phyloP scores from a whole-genome alignment of 257 asterid genomes.

The Capsicum rhomboideum region DNA sequence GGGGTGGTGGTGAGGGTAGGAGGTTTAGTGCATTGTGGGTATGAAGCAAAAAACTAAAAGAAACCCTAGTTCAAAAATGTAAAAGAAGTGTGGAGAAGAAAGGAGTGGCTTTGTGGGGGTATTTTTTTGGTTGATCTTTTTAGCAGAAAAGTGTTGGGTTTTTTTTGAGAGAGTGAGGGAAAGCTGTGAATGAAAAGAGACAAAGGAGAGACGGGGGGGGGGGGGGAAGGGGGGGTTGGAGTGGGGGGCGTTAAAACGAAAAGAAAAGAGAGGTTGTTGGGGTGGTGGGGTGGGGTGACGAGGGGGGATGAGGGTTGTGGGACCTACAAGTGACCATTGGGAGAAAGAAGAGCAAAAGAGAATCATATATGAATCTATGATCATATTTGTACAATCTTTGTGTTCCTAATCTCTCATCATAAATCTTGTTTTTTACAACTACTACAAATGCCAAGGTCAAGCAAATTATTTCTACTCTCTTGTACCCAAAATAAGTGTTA shows the following conservation, averaged over 20 bases:
- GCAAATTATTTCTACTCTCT: not conserved
- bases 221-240: not conserved
- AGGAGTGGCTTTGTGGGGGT: conserved; percentile 8
- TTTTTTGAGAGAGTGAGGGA: conserved; percentile 27
- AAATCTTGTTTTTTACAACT: not conserved
- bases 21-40: conserved; percentile 8
- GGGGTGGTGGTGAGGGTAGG: not conserved
- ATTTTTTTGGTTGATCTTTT: not conserved
- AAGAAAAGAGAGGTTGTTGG: not conserved
- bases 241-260: not conserved
- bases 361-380: conserved; percentile 1
- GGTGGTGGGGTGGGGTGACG: not conserved
- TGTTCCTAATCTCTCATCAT: not conserved
- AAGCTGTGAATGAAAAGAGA: conserved; percentile 15
- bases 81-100: conserved; percentile 7
- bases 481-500: too few species aligned
- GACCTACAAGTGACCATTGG: not conserved
- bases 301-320: not conserved
- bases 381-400: not conserved
- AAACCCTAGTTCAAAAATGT: conserved; percentile 18
- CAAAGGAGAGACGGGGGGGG: not conserved
- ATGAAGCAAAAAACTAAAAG: not conserved
- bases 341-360: not conserved
- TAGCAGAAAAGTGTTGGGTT: conserved; percentile 30
- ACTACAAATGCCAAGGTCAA: not conserved